Conservation (phyloP, 768 basidiomycete genomes). For the Steccherinum ochraceum region DNA sequence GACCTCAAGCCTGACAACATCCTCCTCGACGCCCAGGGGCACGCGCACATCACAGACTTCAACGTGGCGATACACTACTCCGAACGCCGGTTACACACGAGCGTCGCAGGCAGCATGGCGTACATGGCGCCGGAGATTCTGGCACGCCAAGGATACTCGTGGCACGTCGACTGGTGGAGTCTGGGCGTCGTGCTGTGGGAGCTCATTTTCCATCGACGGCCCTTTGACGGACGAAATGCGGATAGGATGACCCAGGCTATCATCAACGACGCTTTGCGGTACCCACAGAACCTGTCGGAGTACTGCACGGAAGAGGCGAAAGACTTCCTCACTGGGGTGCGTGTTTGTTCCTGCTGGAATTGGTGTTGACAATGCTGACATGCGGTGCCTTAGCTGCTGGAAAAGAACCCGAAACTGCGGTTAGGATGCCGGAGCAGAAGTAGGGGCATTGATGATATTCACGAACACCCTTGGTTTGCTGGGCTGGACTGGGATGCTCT, state of each 20-base stretch:
- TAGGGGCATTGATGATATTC: constrained; percentile 73
- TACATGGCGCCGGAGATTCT: constrained; percentile 99
- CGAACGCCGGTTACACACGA: constrained; percentile 79
- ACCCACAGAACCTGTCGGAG: constrained; percentile 61
- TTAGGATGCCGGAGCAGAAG: constrained; percentile 73
- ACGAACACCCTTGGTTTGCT: constrained; percentile 79
- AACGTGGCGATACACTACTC: constrained; percentile 99
- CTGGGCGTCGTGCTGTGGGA: constrained; percentile 88
- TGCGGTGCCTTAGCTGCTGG: constrained; percentile 56
- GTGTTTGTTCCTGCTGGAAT: constrained; percentile 13
- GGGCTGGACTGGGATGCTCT: constrained; percentile 76
- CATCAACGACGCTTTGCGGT: constrained; percentile 66
- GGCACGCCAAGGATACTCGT: constrained; percentile 85
- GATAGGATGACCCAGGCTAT: constrained; percentile 89
- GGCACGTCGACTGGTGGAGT: constrained; percentile 95
- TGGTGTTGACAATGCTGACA: background rate
- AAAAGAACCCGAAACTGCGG: constrained; percentile 71
- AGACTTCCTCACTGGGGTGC: constrained; percentile 59
- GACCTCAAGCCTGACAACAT: constrained; percentile 98
- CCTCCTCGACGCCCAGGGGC: constrained; percentile 86
- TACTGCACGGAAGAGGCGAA: constrained; percentile 65
- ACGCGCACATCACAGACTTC: constrained; percentile 97
- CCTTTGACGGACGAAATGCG: constrained; percentile 86
- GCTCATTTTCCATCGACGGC: constrained; percentile 74
- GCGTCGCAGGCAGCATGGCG: constrained; percentile 97